Conservation (phyloP, 306 rosid species). For the Malus fusca region DNA sequence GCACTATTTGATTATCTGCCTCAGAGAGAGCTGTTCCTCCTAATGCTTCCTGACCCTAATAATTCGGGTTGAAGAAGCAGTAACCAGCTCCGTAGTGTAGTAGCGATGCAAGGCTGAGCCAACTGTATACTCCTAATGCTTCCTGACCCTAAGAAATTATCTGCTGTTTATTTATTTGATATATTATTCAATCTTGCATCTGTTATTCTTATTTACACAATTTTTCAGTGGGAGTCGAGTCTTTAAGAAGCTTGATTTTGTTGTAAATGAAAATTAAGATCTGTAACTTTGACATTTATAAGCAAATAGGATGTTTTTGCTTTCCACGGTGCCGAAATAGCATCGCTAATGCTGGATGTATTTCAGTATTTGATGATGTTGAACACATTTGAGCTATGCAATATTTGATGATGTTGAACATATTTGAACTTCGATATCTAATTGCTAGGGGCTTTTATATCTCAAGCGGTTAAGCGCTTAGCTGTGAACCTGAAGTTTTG, state of each 20-base stretch:
- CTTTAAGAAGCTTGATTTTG: neutral
- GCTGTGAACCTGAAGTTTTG: no score
- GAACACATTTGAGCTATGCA: no score
- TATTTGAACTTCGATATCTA: no score
- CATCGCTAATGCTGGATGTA: no score
- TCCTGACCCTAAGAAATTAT: neutral
- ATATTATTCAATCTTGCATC: neutral
- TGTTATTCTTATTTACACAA: neutral
- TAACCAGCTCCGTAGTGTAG: slow-evolving; percentile 29
- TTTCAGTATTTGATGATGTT: no score
- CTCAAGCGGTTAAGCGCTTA: no score
- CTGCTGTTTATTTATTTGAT: neutral
- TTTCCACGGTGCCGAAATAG: neutral
- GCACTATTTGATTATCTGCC: no score
- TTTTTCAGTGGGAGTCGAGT: neutral
- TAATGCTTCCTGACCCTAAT: no score
- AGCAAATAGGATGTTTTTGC: neutral
- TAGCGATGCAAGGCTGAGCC: slow-evolving; percentile 13
- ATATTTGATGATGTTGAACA: no score
- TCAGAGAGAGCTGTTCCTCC: no score
- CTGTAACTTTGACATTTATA: neutral
- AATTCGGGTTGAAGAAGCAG: slow-evolving; percentile 54
- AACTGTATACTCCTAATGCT: neutral
- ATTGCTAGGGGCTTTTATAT: no score
- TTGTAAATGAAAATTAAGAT: neutral